A percentile compares a stretch with the other conserved stretches of the same genome.
phyloP scores from a whole-genome alignment of 2,329 filamentous ascomycete species.

The Trichoderma arundinaceum region DNA sequence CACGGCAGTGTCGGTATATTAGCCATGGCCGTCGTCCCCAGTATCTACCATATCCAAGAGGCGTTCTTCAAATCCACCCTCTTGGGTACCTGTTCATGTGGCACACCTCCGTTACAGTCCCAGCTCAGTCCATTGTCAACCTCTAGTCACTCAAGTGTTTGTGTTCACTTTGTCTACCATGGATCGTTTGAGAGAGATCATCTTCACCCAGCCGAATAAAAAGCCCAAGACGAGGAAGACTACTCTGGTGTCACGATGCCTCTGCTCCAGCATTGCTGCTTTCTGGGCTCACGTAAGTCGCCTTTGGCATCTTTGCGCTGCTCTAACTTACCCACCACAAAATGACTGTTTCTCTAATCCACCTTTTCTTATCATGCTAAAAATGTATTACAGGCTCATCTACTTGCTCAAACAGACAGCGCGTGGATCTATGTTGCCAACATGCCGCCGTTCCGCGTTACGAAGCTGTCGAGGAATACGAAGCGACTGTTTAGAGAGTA shows the following conservation, averaged over 20 bases:
- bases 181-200: constrained; percentile 14
- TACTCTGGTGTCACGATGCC: constrained; percentile 20
- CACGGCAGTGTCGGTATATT: constrained; percentile 19
- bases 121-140: background rate
- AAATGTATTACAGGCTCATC: constrained; percentile 17
- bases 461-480: constrained; percentile 25
- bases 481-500: constrained; percentile 28
- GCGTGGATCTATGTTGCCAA: constrained; percentile 31
- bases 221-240: constrained; percentile 22
- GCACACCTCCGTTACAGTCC: constrained; percentile 13
- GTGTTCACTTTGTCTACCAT: background rate
- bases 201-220: constrained; percentile 3
- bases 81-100: background rate
- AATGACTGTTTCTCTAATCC: background rate
- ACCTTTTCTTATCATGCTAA: background rate
- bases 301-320: background rate
- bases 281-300: constrained; percentile 31
- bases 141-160: background rate
- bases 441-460: constrained; percentile 29
- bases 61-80: background rate
- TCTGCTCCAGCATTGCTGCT: constrained; percentile 28
- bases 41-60: background rate
- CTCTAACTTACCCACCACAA: background rate
- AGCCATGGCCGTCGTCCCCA: background rate
- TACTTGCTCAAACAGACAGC: constrained; percentile 29